Base-by-base conservation (phyloP, 2,329 filamentous ascomycete species). In the Diaporthe helianthi region DNA sequence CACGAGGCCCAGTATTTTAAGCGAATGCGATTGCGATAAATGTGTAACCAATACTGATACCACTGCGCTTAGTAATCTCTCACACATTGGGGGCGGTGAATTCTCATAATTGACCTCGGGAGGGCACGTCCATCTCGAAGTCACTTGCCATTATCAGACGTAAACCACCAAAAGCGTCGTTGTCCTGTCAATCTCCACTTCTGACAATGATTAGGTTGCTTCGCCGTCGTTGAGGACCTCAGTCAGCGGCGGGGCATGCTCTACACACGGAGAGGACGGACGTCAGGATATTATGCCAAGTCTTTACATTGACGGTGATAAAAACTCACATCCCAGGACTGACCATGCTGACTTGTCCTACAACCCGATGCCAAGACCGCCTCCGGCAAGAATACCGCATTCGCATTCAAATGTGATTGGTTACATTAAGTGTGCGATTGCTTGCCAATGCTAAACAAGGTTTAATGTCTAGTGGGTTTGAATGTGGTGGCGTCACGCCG, bases 11-110 rank as follows among this genome's bases (percentile, higher is more conserved):
- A 61, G 41, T 47, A 19, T 63, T 63, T 63, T 63, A 63, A 63
- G 58, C 58, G 58, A 63, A 31, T 63, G 58, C 58, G 58, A 63
- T 63, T 63, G 58, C 58, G 58, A 63, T 31, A 22, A 46, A 17
- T 53, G 33, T 49, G 44, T n/a, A 17, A 46, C 55, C 4, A 33
- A 19, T 13, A n/a, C 29, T 19, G 19, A 19, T 33, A 47, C 6
- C 17, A 47, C 58, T 24, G 17, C 15, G 26, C 33, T 61, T 49
- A 63, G 17, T 63, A 49, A 49, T 33, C 4, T 8, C 9, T 36
- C 29, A 17, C 36, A 29, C 41, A 17, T 47, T 49, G 36, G 44
- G 29, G 13, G n/a, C 38, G n/a, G 33, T 36, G 4, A 46, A 36
- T 49, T 19, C 29, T 36, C 44, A 33, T 24, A 26, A 63, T 10